These are phyloP conservation scores for Rhodocollybia butyracea DNA, from an alignment of 768 basidiomycete genomes.

Conservation along the genomic window DNA sequence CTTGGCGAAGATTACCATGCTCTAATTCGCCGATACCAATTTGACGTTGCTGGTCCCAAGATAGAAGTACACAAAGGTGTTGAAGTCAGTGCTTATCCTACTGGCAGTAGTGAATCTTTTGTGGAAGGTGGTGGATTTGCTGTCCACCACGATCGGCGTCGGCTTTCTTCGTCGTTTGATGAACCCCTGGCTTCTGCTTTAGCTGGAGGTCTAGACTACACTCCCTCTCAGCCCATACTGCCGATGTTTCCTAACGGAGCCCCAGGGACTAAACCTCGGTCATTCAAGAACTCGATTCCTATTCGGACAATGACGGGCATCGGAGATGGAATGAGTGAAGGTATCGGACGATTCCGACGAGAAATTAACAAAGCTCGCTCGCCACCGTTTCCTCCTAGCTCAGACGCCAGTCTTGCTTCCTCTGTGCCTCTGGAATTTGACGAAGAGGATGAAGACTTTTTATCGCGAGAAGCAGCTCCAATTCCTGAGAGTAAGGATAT, in stretches of 20 bases:
- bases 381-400: constrained; percentile 30
- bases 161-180: constrained; percentile 62
- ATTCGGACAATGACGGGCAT: constrained; percentile 53
- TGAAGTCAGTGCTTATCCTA: constrained; percentile 53
- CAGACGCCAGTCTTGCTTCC: constrained; percentile 23
- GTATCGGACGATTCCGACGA: constrained; percentile 55
- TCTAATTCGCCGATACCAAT: constrained; percentile 60
- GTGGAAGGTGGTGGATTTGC: constrained; percentile 43
- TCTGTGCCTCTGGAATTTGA: constrained; percentile 57
- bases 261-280: constrained; percentile 33
- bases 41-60: constrained; percentile 53
- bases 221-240: constrained; percentile 43
- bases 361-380: constrained; percentile 53
- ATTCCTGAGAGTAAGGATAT: constrained; percentile 24
- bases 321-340: constrained; percentile 55
- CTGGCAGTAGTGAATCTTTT: constrained; percentile 42
- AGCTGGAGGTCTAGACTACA: constrained; percentile 53
- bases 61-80: constrained; percentile 74
- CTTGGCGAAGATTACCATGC: constrained; percentile 79
- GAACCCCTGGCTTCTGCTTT: constrained; percentile 78
- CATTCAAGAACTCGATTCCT: constrained; percentile 50
- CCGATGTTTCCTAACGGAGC: constrained; percentile 83
- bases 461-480: constrained; percentile 21
- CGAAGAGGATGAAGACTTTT: constrained; percentile 66
- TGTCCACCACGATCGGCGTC: constrained; percentile 38